A percentile compares a stretch with the other conserved stretches of the same genome.
phyloP scores from a whole-genome alignment of 768 basidiomycete genomes.

The Coprinopsis strossmayeri region DNA sequence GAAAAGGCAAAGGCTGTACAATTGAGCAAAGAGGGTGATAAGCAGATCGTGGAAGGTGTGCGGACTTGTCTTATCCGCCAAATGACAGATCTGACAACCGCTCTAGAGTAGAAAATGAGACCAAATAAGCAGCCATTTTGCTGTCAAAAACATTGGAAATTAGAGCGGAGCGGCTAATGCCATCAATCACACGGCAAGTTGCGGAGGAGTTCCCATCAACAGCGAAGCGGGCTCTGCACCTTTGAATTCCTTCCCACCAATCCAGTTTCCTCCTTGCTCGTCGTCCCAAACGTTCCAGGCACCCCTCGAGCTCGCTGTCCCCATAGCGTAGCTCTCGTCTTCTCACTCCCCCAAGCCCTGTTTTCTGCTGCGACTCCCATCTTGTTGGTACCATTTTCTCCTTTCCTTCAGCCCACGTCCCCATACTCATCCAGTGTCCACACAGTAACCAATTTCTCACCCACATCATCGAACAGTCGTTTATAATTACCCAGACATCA shows the following conservation, averaged over 20 bases:
- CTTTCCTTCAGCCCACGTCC: conserved; percentile 5
- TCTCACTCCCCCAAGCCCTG: conserved; percentile 4
- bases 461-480: neutral
- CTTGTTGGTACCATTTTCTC: conserved; percentile 2
- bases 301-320: neutral
- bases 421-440: conserved; percentile 5
- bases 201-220: conserved; percentile 19
- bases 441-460: neutral
- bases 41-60: too few relatives aligned
- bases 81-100: too few relatives aligned
- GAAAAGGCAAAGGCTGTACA: too few relatives aligned
- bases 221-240: conserved; percentile 17
- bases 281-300: conserved; percentile 7
- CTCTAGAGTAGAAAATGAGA: too few relatives aligned
- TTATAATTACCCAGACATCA: neutral
- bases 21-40: too few relatives aligned
- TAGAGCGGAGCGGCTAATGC: neutral
- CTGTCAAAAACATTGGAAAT: neutral
- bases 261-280: conserved; percentile 12
- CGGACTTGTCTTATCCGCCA: too few relatives aligned
- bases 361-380: conserved; percentile 13
- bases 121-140: too few relatives aligned
- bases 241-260: conserved; percentile 15
- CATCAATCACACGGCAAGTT: conserved; percentile 16
- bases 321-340: neutral